Percentiles rank a stretch among this genome's conserved stretches.
phyloP scores from a whole-genome alignment of 306 rosid genomes.

The Cicer bijugum region DNA sequence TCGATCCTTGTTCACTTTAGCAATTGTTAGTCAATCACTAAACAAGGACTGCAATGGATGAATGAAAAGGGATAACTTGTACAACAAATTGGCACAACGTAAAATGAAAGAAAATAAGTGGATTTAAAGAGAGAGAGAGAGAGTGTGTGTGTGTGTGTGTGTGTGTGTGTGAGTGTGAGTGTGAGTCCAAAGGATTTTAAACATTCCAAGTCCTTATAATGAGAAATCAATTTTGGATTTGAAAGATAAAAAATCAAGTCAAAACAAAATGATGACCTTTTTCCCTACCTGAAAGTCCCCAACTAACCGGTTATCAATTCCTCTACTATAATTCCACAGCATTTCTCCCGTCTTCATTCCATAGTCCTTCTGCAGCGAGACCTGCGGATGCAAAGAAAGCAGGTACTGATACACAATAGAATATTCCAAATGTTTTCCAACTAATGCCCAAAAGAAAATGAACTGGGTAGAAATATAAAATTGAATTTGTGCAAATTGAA shows the following conservation, averaged over 20 bases:
- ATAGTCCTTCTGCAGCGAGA: constrained; percentile 77
- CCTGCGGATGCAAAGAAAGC: constrained; percentile 59
- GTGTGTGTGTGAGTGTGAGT: background rate
- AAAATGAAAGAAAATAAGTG: constrained; percentile 29
- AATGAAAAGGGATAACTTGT: constrained; percentile 10
- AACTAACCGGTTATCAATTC: constrained; percentile 84
- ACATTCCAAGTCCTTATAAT: constrained; percentile 32
- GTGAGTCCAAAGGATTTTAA: background rate
- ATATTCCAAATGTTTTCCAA: constrained; percentile 37
- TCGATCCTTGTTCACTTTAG: constrained; percentile 20
- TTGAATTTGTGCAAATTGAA: constrained; percentile 36
- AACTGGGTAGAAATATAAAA: constrained; percentile 26
- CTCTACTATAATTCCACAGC: constrained; percentile 89
- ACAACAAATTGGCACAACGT: constrained; percentile 8
- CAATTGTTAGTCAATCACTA: constrained; percentile 14
- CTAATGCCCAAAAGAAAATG: constrained; percentile 29
- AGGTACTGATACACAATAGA: constrained; percentile 18
- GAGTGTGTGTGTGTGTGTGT: background rate
- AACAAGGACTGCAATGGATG: constrained; percentile 27
- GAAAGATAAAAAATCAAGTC: constrained; percentile 39
- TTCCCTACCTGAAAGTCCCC: constrained; percentile 77
- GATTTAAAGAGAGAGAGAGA: background rate
- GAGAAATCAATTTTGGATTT: constrained; percentile 34
- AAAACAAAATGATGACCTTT: constrained; percentile 31
- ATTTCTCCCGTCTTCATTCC: constrained; percentile 88